phyloP scores from a whole-genome alignment of 371 early-diverging fungal genomes.

The Gilbertella persicaria region DNA sequence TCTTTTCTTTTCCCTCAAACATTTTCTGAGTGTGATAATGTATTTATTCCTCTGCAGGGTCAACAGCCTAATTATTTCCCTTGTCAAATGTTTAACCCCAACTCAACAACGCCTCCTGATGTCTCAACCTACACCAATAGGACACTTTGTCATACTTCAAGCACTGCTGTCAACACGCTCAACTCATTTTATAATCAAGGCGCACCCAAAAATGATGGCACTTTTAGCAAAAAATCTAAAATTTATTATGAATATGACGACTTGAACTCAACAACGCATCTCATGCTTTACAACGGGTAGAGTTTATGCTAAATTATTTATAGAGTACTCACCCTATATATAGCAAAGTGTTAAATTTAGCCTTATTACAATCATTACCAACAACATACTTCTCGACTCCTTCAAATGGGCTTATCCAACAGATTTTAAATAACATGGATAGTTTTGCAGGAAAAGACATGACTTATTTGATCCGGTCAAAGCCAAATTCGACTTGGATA shows the following conservation, averaged over 20 bases:
- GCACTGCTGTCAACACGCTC: slow-evolving; percentile 39
- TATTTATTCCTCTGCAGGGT: slow-evolving; percentile 48
- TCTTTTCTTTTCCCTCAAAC: slow-evolving; percentile 63
- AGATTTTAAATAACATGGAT: slow-evolving; percentile 15
- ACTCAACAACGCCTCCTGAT: slow-evolving; percentile 41
- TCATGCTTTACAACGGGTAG: slow-evolving; percentile 76
- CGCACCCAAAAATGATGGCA: slow-evolving; percentile 26
- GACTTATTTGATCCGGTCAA: slow-evolving; percentile 32
- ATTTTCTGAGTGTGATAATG: slow-evolving; percentile 55
- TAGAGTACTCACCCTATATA: background rate
- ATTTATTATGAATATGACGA: slow-evolving; percentile 74
- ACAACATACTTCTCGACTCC: slow-evolving; percentile 24
- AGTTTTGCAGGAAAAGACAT: slow-evolving; percentile 40
- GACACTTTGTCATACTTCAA: slow-evolving; percentile 64
- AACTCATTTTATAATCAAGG: slow-evolving; percentile 32
- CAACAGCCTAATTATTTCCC: slow-evolving; percentile 67
- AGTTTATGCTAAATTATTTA: slow-evolving; percentile 10
- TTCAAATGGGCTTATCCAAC: slow-evolving; percentile 33
- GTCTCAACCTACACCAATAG: slow-evolving; percentile 49
- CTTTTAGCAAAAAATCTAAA: slow-evolving; percentile 38
- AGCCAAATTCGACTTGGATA: slow-evolving; percentile 13
- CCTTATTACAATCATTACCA: slow-evolving; percentile 38
- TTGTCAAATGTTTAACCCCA: slow-evolving; percentile 59
- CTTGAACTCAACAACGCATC: slow-evolving; percentile 40
- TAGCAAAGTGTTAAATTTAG: slow-evolving; percentile 43